Conservation (phyloP, 345 rosid genomes). For the Bretschneidera sinensis region DNA sequence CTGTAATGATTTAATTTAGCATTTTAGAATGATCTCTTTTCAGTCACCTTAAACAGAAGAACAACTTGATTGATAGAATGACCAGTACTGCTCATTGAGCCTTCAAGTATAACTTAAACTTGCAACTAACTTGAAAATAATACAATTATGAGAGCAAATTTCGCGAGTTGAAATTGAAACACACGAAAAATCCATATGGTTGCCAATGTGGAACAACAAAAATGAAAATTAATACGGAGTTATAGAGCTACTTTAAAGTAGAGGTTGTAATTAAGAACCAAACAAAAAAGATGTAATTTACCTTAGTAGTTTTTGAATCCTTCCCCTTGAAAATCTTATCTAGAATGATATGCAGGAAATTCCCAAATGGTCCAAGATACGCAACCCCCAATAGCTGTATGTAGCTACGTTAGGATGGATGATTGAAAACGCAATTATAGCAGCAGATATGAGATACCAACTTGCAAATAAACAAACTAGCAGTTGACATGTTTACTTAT, state of each 20-base stretch:
- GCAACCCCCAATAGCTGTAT: slow-evolving; percentile 75
- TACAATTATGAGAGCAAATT: too few relatives aligned
- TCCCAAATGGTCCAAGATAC: slow-evolving; percentile 85
- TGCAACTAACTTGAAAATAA: not conserved
- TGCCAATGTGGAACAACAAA: not conserved
- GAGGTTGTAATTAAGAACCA: too few relatives aligned
- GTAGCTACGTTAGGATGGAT: slow-evolving; percentile 4
- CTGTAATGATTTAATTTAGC: slow-evolving; percentile 27
- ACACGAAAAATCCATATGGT: not conserved
- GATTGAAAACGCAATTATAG: not conserved
- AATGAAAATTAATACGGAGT: not conserved
- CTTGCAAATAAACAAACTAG: not conserved
- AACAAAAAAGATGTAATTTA: too few relatives aligned
- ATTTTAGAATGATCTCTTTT: slow-evolving; percentile 7
- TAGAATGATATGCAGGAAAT: slow-evolving; percentile 59
- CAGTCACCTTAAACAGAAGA: slow-evolving; percentile 7
- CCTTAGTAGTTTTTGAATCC: slow-evolving; percentile 84
- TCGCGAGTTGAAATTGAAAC: too few relatives aligned
- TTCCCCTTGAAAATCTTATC: slow-evolving; percentile 89
- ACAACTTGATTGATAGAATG: not conserved
- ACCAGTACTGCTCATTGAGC: not conserved
- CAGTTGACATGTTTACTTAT: too few relatives aligned
- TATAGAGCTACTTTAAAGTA: not conserved
- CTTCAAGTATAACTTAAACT: not conserved
- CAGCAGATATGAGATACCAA: too few relatives aligned